These are phyloP conservation scores for Kodamaea laetipori DNA, from an alignment of 805 yeast species.

Conservation along the genomic window DNA sequence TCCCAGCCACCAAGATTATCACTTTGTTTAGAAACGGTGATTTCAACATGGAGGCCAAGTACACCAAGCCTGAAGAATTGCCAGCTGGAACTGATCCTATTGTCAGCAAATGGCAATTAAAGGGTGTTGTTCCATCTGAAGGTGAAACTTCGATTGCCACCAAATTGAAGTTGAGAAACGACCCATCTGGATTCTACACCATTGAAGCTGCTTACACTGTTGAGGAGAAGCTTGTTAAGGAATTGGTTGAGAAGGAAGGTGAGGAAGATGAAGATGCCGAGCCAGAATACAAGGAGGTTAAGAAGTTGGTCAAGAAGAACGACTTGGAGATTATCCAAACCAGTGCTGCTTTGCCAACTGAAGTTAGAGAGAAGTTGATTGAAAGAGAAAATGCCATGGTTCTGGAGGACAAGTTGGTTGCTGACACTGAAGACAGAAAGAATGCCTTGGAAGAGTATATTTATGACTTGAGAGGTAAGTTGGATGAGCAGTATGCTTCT, in stretches of 20 bases:
- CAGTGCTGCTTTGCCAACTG: conserved; percentile 63
- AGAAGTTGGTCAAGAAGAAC: conserved; percentile 90
- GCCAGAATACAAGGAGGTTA: conserved; percentile 86
- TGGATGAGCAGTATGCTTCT: conserved; percentile 85
- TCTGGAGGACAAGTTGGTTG: conserved; percentile 92
- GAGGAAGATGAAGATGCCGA: conserved; percentile 66
- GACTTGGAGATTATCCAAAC: conserved; percentile 63
- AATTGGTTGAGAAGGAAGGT: conserved; percentile 64
- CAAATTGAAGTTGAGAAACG: conserved; percentile 94
- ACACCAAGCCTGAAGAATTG: conserved; percentile 71
- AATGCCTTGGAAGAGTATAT: conserved; percentile 98
- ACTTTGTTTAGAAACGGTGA: conserved; percentile 91
- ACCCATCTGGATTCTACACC: conserved; percentile 93
- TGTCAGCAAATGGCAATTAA: conserved; percentile 82
- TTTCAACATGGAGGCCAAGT: conserved; percentile 82
- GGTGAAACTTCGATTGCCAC: conserved; percentile 80
- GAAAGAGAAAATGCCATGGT: conserved; percentile 86
- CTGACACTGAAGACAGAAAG: conserved; percentile 98
- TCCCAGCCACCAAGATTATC: conserved; percentile 94
- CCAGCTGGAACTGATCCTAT: conserved; percentile 66
- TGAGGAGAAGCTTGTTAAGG: conserved; percentile 87
- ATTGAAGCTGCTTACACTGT: conserved; percentile 94
- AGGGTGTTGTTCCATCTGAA: conserved; percentile 79
- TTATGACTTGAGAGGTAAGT: conserved; percentile 94
- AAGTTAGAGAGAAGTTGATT: conserved; percentile 57